Base-by-base conservation (phyloP, 2,329 filamentous ascomycete species). In the Biscogniauxia marginata region DNA sequence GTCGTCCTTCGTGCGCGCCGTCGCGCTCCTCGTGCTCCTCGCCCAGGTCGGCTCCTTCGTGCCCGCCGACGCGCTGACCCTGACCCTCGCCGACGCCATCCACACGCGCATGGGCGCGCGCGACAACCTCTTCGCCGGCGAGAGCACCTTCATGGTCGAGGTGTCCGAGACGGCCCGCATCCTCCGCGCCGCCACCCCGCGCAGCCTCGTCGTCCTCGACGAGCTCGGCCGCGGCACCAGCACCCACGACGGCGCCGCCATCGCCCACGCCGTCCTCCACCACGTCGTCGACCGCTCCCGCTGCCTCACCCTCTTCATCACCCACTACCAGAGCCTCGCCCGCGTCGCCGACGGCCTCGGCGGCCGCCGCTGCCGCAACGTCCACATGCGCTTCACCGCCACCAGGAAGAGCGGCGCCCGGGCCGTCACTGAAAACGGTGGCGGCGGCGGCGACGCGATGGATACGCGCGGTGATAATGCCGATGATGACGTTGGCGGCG, bases 111-210 rank as follows among this genome's bases (percentile, higher is more conserved):
- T 39, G 30, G 30, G 30, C 7, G 30, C 30, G 30, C 30, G 30
- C 1, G 96, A 99, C 72, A 93, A 96, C 70, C 80, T 99, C n/a
- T 97, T 90, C 76, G 85, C 86, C 50, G 90, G 96, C 75, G 93
- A 98, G 73, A 96, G 91, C 52, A 99, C 96, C 0, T 99, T 99
- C 74, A 98, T 99, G 95, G 91, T 98, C 1, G 95, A 99, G 76
- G 99, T 99, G 95, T 82, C 97, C 2, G 95, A 99, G 75, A 96
- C 95, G 19, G 93, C 93, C 1, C 83, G 89, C 22, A 99, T 99
- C 52, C 81, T 99, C 52, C 90, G 88, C 58, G 82, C 90, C 63
- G 93, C 95, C 0, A 98, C 93, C 0, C 76, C 86, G 1, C 83
- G 88, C 21, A 95, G 89, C 0, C 96, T 99, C 66, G 93, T 95